Evolutionary conservation across 805 yeast species (phyloP).

Genomic region (Lachancea kluyveri): DNA sequence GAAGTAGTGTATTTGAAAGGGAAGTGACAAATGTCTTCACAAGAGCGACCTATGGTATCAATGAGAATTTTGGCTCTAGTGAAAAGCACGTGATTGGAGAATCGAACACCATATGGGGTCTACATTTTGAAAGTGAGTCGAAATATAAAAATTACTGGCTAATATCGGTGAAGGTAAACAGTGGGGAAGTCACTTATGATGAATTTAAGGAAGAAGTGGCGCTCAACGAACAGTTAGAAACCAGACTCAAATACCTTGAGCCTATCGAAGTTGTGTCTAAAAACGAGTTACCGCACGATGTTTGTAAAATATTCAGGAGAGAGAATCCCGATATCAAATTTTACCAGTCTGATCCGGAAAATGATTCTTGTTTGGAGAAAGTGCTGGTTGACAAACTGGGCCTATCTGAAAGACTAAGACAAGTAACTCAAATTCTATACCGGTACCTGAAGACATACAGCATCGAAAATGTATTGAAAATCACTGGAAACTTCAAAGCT

Average conservation of each 20-base stretch:
- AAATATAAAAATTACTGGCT: constrained; percentile 15
- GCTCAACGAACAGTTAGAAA: constrained; percentile 58
- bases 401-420: constrained; percentile 19
- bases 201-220: constrained; percentile 50
- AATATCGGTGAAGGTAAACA: constrained; percentile 58
- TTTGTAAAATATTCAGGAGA: constrained; percentile 34
- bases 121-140: constrained; percentile 16
- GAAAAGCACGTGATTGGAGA: constrained; percentile 24
- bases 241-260: constrained; percentile 63
- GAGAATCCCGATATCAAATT: constrained; percentile 24
- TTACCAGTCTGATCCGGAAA: constrained; percentile 11
- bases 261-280: constrained; percentile 64
- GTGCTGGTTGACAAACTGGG: constrained; percentile 27
- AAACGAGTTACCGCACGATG: constrained; percentile 15
- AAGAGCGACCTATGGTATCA: constrained; percentile 61
- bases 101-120: constrained; percentile 25
- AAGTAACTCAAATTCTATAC: constrained; percentile 38
- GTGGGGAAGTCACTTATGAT: constrained; percentile 76
- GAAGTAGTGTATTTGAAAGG: constrained; percentile 57
- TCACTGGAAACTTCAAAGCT: constrained; percentile 43
- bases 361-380: constrained; percentile 6
- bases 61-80: constrained; percentile 45
- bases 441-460: constrained; percentile 57
- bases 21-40: constrained; percentile 69
- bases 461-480: constrained; percentile 48